These are phyloP conservation scores for Kwoniella sp. DNA, from an alignment of 768 basidiomycete species.

Conservation along the genomic window DNA sequence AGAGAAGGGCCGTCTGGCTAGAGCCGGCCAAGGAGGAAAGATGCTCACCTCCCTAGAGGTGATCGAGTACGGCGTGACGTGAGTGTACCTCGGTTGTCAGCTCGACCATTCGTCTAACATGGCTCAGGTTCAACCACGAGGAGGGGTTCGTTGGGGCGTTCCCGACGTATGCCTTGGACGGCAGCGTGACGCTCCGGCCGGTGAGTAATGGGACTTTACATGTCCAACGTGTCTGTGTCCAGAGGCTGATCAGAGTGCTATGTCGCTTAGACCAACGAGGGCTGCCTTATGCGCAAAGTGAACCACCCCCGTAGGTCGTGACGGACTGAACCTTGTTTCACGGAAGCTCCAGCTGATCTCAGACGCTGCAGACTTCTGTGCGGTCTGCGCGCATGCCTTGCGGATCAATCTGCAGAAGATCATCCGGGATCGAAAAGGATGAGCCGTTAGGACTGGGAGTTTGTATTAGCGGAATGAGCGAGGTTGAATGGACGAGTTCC, in stretches of 20 bases:
- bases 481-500: too few species aligned
- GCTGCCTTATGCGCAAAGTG: conserved; percentile 46
- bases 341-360: neutral
- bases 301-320: conserved; percentile 39
- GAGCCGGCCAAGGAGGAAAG: conserved; percentile 41
- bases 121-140: conserved; percentile 34
- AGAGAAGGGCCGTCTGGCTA: conserved; percentile 17
- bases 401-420: conserved; percentile 14
- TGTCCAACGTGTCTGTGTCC: conserved; percentile 13
- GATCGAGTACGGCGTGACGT: conserved; percentile 45
- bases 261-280: conserved; percentile 35
- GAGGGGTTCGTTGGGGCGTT: conserved; percentile 41
- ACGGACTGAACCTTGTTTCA: neutral
- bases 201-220: too few species aligned
- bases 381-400: conserved; percentile 33
- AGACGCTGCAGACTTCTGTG: conserved; percentile 30
- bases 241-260: neutral
- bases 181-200: conserved; percentile 36
- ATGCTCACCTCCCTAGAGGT: conserved; percentile 46
- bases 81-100: neutral
- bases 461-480: too few species aligned
- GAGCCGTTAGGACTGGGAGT: too few species aligned
- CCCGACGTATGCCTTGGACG: conserved; percentile 37
- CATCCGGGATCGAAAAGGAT: conserved; percentile 7
- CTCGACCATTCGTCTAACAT: neutral